Base-by-base conservation (phyloP, 106 monocot genomes). In the Gastrodia elata region DNA sequence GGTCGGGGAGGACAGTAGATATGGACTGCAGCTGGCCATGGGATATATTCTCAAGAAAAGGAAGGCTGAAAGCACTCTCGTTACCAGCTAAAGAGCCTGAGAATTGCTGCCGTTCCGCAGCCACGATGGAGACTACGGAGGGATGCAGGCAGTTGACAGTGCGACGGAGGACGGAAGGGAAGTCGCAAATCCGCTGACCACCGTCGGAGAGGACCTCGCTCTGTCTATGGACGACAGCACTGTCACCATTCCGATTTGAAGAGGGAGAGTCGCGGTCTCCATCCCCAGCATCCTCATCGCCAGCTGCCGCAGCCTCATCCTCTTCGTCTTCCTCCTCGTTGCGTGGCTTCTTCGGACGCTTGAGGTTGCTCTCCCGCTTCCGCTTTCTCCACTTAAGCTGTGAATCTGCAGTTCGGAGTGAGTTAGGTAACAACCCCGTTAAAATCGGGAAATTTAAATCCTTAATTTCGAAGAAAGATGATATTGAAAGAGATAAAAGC, bases 1-100 rank as follows among this genome's bases (percentile, higher is more conserved):
- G 73, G 74, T 99, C 93, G 4, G 93, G 76, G n/a, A 85, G 83
- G 27, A 93, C 83, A 6, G 81, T 74, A 4, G 98, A 93, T 35
- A 93, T 72, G 9, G 84, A 83, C 86, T 99, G 98, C 38, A 91
- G 78, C 87, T 99, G 98, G 35, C 98, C 98, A 27, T 99, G 87
- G n/a, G 98, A 99, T 25, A 99, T 76, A 74, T 99, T 99, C 83
- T 99, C 98, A 2, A 99, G 64, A 0, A 71, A 49, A 26, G 82
- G 68, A 3, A 73, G 44, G 34, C 11, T 16, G 15, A 68, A 25
- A 4, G 64, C 43, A 43, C 28, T 39, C 2, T 41, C 28, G n/a
- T 46, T 46, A 9, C 65, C 42, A 38, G 59, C 24, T 8, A 36
- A 24, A 8, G 52, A 25, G 56, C 72, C 36, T 16, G 68, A 44